Percentiles rank a stretch among this genome's conserved stretches.
These are phyloP conservation scores for Aspergillus novoparasiticus DNA, from an alignment of 2,329 filamentous ascomycete species.

Conservation along the genomic window DNA sequence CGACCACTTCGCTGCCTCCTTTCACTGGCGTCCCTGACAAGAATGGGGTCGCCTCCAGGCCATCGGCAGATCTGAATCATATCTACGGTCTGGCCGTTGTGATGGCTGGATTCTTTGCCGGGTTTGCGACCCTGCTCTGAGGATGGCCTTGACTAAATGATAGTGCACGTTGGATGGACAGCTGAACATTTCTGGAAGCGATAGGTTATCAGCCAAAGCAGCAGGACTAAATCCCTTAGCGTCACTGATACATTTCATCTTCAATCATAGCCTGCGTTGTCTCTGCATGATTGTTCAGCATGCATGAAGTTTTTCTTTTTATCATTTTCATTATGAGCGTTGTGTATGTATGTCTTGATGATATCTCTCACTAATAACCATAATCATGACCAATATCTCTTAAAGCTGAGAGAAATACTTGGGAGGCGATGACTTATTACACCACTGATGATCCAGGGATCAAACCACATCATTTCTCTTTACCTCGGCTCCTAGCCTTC, in stretches of 20 bases:
- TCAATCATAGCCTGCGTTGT: background rate
- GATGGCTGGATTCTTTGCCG: slow-evolving; percentile 58
- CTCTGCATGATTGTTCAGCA: background rate
- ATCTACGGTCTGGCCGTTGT: slow-evolving; percentile 60
- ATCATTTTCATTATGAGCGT: background rate
- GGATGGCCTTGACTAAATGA: background rate
- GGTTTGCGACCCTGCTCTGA: slow-evolving; percentile 59
- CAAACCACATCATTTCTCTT: background rate
- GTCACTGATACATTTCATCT: background rate
- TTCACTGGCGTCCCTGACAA: slow-evolving; percentile 36
- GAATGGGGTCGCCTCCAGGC: slow-evolving; percentile 31
- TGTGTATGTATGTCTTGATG: slow-evolving; percentile 4
- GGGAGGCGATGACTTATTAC: too few species aligned
- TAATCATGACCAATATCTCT: background rate
- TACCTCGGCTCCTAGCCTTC: background rate
- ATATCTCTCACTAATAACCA: background rate
- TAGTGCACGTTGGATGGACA: background rate
- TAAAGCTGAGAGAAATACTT: background rate
- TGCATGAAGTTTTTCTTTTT: background rate
- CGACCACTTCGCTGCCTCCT: slow-evolving; percentile 36
- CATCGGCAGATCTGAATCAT: slow-evolving; percentile 54
- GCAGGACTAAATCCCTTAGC: background rate
- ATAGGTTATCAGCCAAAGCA: background rate
- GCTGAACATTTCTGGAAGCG: background rate
- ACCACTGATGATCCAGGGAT: too few species aligned